Conservation (phyloP, 768 basidiomycete species). For the Tricholoma terreum region DNA sequence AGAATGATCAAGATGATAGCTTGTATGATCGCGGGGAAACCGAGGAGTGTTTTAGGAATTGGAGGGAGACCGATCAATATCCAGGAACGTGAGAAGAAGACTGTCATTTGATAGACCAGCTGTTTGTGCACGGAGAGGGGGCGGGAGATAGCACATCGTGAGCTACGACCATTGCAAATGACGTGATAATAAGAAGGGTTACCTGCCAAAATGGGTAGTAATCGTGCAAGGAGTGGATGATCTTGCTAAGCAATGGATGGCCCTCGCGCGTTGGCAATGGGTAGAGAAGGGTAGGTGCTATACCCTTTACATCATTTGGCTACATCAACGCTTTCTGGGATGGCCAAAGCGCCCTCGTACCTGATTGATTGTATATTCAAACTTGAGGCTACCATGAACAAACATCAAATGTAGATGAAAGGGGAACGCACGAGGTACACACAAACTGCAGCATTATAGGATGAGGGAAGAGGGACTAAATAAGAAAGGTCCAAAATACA, state of each 20-base stretch:
- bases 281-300: constrained; percentile 87
- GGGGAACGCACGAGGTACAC: constrained; percentile 43
- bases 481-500: constrained; percentile 30
- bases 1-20: constrained; percentile 53
- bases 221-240: constrained; percentile 84
- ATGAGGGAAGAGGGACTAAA: constrained; percentile 1
- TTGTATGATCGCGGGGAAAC: constrained; percentile 69
- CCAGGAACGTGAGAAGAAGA: constrained; percentile 81
- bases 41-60: constrained; percentile 55
- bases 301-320: constrained; percentile 50
- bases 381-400: constrained; percentile 36
- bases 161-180: neutral
- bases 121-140: constrained; percentile 18
- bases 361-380: constrained; percentile 92
- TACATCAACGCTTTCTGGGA: neutral
- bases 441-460: constrained; percentile 27
- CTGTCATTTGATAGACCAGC: constrained; percentile 60
- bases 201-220: constrained; percentile 97
- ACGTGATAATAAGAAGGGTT: constrained; percentile 15
- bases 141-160: neutral
- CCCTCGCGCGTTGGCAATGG: constrained; percentile 66
- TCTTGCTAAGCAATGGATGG: constrained; percentile 62
- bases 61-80: constrained; percentile 76
- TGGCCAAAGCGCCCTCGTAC: constrained; percentile 26
- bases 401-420: neutral